Conservation (phyloP, 2,329 filamentous ascomycete species). For the Hymenoscyphus repandus region DNA sequence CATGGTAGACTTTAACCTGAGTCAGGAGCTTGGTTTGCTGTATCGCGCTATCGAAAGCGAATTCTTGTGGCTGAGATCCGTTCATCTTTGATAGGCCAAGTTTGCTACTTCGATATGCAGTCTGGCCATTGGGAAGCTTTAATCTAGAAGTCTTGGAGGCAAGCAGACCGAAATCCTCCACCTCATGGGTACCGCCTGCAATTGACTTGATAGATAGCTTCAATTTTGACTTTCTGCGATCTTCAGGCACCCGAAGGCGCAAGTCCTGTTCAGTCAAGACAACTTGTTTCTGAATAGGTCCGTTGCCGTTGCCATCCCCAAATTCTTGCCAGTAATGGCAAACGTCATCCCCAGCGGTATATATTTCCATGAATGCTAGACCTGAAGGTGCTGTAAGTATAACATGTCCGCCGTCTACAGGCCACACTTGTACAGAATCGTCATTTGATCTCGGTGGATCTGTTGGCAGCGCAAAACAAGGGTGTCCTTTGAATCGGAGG, state of each 20-base stretch:
- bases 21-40: slow-evolving; percentile 69
- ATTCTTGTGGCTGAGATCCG: slow-evolving; percentile 62
- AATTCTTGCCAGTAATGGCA: slow-evolving; percentile 83
- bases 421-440: slow-evolving; percentile 78
- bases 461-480: slow-evolving; percentile 78
- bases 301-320: slow-evolving; percentile 52
- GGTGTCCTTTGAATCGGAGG: slow-evolving; percentile 83
- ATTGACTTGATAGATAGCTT: slow-evolving; percentile 71
- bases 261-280: slow-evolving; percentile 70
- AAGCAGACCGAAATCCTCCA: slow-evolving; percentile 71
- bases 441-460: slow-evolving; percentile 63
- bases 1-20: slow-evolving; percentile 71
- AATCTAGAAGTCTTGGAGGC: slow-evolving; percentile 65
- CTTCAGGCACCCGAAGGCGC: slow-evolving; percentile 63
- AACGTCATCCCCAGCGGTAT: slow-evolving; percentile 70
- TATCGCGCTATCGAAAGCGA: slow-evolving; percentile 67
- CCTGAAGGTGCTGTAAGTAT: slow-evolving; percentile 76
- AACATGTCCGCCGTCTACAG: slow-evolving; percentile 70
- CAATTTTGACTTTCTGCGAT: slow-evolving; percentile 65
- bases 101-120: slow-evolving; percentile 70
- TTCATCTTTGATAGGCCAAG: slow-evolving; percentile 69
- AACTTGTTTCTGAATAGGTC: slow-evolving; percentile 64
- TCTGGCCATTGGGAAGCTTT: slow-evolving; percentile 69
- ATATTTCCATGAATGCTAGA: slow-evolving; percentile 81
- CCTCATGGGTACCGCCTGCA: slow-evolving; percentile 65